These are phyloP conservation scores for Aegilops tauschii DNA, from an alignment of 176 grass and related monocot species.

Conservation along the genomic window DNA sequence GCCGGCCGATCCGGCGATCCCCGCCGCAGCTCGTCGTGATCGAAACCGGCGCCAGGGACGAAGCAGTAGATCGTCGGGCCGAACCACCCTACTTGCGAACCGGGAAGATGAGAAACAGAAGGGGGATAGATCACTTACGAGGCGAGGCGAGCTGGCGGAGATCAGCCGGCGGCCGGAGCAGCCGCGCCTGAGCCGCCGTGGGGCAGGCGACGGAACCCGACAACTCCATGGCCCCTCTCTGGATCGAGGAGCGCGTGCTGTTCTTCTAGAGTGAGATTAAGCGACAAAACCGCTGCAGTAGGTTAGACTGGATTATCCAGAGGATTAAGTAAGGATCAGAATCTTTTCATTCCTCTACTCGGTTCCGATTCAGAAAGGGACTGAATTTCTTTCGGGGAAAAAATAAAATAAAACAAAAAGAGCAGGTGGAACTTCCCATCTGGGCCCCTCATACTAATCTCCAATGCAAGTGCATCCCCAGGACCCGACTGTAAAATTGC, in stretches of 20 bases:
- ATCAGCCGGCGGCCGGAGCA: conserved; percentile 27
- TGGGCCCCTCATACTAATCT: background rate
- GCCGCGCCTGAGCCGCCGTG: conserved; percentile 4
- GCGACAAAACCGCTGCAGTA: background rate
- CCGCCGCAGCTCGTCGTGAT: no score
- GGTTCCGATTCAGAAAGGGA: background rate
- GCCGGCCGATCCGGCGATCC: no score
- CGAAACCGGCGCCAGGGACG: background rate
- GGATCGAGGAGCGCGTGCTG: background rate
- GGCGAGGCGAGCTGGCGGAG: background rate
- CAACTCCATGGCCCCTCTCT: conserved; percentile 26
- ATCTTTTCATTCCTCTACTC: background rate
- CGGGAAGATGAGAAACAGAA: background rate
- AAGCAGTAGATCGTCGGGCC: background rate
- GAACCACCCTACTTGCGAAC: background rate
- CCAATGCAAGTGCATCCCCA: background rate
- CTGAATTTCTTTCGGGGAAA: background rate
- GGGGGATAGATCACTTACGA: conserved; percentile 17
- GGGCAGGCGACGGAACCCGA: conserved; percentile 11
- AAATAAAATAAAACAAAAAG: background rate
- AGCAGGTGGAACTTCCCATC: background rate
- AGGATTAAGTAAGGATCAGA: background rate
- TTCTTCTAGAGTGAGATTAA: background rate
- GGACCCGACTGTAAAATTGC: background rate
- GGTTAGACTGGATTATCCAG: background rate